A percentile compares a stretch with the other conserved stretches of the same genome.
These are phyloP conservation scores for Pleurotus sapidus DNA, from an alignment of 768 basidiomycete species.

Conservation along the genomic window DNA sequence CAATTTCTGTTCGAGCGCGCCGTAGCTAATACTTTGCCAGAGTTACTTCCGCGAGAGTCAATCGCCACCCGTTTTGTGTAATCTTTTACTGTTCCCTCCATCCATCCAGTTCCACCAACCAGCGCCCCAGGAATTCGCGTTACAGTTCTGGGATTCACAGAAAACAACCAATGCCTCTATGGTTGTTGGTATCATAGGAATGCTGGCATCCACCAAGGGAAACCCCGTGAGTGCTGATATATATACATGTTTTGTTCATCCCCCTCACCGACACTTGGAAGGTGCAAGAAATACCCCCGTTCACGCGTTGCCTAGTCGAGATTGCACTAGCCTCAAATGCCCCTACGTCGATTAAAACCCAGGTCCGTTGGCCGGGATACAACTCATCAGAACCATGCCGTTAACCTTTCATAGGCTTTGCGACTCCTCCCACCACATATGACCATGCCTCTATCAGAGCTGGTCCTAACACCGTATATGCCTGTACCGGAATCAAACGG, in stretches of 20 bases:
- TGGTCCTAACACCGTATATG: constrained; percentile 71
- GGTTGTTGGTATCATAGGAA: constrained; percentile 82
- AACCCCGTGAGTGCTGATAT: constrained; percentile 39
- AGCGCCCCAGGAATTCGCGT: constrained; percentile 85
- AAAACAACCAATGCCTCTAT: constrained; percentile 79
- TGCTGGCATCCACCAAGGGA: constrained; percentile 77
- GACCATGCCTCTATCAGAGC: constrained; percentile 61
- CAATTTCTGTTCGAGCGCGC: no score
- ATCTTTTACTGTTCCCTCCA: constrained; percentile 68
- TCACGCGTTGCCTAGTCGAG: constrained; percentile 80
- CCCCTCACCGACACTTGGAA: constrained; percentile 16
- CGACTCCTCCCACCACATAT: constrained; percentile 43
- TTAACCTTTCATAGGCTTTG: constrained; percentile 32
- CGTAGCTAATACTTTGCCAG: constrained; percentile 37
- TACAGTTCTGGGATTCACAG: constrained; percentile 96
- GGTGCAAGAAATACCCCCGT: constrained; percentile 56
- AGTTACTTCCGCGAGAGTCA: constrained; percentile 95
- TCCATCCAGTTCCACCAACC: constrained; percentile 52
- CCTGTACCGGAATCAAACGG: constrained; percentile 81
- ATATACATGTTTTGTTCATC: neutral
- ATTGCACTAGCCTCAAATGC: constrained; percentile 92
- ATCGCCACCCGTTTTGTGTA: constrained; percentile 64
- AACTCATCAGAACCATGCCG: neutral
- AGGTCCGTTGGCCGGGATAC: constrained; percentile 41
- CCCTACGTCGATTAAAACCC: constrained; percentile 82